Evolutionary conservation across 257 asterid species (phyloP).

Genomic region (Solanum bulbocastanum): DNA sequence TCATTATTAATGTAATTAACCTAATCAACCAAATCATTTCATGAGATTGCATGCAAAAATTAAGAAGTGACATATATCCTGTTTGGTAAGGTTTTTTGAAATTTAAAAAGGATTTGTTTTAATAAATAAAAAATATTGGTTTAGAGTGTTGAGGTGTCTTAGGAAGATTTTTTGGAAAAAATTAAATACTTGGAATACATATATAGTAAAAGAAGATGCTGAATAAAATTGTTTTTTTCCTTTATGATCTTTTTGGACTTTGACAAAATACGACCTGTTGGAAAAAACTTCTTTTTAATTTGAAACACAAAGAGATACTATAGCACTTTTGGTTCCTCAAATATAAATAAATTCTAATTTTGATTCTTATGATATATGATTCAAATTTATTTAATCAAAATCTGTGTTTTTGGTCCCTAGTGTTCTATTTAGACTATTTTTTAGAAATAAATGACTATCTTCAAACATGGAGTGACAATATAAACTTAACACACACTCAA

Average conservation of each 20-base stretch:
- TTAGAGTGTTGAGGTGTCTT: no score
- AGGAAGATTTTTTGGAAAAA: background rate
- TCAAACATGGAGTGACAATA: background rate
- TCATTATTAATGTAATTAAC: background rate
- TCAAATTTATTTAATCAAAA: background rate
- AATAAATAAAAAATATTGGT: background rate
- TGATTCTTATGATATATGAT: background rate
- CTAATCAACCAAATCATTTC: background rate
- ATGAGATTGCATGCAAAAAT: background rate
- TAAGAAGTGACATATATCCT: background rate
- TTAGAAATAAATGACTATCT: background rate
- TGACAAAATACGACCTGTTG: background rate
- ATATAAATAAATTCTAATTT: background rate
- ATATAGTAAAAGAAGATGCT: background rate
- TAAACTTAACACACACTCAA: background rate
- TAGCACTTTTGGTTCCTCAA: background rate
- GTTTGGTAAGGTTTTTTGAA: background rate
- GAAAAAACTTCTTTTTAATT: background rate
- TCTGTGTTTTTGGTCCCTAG: background rate
- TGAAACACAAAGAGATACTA: background rate
- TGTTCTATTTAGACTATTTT: background rate
- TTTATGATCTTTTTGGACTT: background rate
- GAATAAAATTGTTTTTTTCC: background rate
- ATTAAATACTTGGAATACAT: background rate
- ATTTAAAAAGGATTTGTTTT: background rate